Percentiles rank a stretch among this genome's conserved stretches.
Evolutionary conservation across 164 flowering plant species (phyloP).

Genomic region (Annona cherimola): DNA sequence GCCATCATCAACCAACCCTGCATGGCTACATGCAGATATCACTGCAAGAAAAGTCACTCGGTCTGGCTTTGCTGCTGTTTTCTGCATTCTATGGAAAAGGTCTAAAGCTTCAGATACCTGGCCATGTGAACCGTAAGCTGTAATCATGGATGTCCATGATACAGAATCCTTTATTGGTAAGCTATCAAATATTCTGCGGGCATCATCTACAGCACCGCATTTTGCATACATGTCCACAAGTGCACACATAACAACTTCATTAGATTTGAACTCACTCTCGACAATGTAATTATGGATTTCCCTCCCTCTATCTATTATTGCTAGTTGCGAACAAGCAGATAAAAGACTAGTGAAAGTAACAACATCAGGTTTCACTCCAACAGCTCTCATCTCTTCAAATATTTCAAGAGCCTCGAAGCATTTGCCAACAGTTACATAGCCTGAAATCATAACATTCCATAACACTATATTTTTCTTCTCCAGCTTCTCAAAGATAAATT

Average conservation of each 20-base stretch:
- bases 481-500: constrained; percentile 36
- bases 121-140: constrained; percentile 74
- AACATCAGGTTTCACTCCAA: constrained; percentile 44
- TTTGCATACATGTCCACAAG: constrained; percentile 78
- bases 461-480: constrained; percentile 33
- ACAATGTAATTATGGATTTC: constrained; percentile 41
- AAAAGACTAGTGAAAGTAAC: constrained; percentile 51
- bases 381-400: constrained; percentile 37
- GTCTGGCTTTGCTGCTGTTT: constrained; percentile 41
- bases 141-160: constrained; percentile 84
- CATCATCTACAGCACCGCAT: constrained; percentile 71
- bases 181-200: constrained; percentile 35
- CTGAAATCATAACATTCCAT: constrained; percentile 77
- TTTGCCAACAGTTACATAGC: constrained; percentile 44
- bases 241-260: constrained; percentile 61
- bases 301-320: constrained; percentile 60
- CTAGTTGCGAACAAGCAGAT: constrained; percentile 63
- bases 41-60: constrained; percentile 57
- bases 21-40: constrained; percentile 69
- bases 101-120: constrained; percentile 49
- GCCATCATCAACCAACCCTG: constrained; percentile 66
- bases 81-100: constrained; percentile 47
- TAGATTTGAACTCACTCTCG: constrained; percentile 34
- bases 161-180: constrained; percentile 47
- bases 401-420: constrained; percentile 49